Evolutionary conservation across 2,329 filamentous ascomycete species (phyloP).

Genomic region (Rhexocercosporidium sp.): DNA sequence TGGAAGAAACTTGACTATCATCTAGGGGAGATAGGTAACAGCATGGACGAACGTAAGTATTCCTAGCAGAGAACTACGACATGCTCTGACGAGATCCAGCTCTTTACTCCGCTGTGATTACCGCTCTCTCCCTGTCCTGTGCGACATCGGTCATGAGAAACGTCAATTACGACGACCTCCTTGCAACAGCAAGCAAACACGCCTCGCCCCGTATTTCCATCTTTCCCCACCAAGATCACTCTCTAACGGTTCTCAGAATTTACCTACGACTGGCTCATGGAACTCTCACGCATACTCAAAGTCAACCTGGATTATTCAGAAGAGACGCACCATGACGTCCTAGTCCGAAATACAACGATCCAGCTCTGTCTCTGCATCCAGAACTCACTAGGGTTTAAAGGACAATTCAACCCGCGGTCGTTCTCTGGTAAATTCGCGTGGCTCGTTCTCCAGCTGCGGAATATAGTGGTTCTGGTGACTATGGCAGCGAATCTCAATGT

Average conservation of each 20-base stretch:
- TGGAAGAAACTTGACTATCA: conserved; percentile 63
- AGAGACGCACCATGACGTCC: conserved; percentile 71
- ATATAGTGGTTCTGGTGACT: conserved; percentile 69
- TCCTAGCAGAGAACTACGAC: neutral
- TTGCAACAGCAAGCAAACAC: conserved; percentile 61
- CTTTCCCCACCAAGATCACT: neutral
- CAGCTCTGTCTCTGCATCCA: conserved; percentile 80
- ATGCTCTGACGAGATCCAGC: conserved; percentile 45
- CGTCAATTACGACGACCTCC: conserved; percentile 70
- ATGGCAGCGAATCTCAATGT: conserved; percentile 59
- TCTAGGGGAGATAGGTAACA: conserved; percentile 53
- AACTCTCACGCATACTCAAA: conserved; percentile 72
- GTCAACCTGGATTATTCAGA: conserved; percentile 82
- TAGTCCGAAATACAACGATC: conserved; percentile 75
- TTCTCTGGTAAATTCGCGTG: conserved; percentile 77
- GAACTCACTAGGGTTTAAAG: conserved; percentile 76
- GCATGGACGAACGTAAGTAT: conserved; percentile 55
- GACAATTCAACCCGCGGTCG: conserved; percentile 63
- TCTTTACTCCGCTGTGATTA: conserved; percentile 62
- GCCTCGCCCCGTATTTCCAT: conserved; percentile 36
- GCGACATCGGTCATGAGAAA: conserved; percentile 53
- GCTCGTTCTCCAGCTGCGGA: conserved; percentile 75
- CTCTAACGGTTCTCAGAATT: conserved; percentile 52
- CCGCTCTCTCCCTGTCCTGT: conserved; percentile 61
- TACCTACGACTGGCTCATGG: conserved; percentile 65